These are phyloP conservation scores for Spirogloea muscicola DNA, from an alignment of 139 green algal genomes.

Conservation along the genomic window DNA sequence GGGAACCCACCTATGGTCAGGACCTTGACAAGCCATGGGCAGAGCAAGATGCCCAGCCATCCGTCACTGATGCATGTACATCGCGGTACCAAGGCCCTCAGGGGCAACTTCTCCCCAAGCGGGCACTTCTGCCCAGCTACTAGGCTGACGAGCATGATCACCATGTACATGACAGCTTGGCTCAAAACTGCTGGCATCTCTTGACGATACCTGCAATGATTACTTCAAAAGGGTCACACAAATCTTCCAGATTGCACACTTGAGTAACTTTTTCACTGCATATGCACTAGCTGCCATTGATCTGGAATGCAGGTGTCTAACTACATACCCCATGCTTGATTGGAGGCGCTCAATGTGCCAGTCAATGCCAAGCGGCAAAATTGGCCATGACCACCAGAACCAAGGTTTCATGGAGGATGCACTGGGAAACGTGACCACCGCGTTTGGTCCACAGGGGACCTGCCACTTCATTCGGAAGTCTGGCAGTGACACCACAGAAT, in stretches of 20 bases:
- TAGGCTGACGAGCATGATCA: neutral
- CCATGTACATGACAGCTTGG: neutral
- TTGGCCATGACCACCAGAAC: constrained; percentile 44
- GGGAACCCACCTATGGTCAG: neutral
- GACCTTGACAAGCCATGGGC: neutral
- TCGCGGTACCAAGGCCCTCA: neutral
- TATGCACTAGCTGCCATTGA: neutral
- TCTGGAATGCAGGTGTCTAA: neutral
- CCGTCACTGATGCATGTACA: neutral
- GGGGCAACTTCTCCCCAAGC: no score
- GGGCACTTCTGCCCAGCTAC: no score
- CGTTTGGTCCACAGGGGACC: constrained; percentile 32
- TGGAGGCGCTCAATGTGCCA: constrained; percentile 26
- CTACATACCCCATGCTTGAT: neutral
- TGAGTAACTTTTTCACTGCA: neutral
- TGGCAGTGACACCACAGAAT: neutral
- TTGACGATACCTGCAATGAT: neutral
- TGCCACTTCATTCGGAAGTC: constrained; percentile 22
- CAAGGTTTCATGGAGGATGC: constrained; percentile 36
- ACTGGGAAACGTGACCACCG: constrained; percentile 38
- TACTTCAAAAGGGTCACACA: neutral
- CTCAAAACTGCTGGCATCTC: neutral
- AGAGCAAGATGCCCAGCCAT: neutral
- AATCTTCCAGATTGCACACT: neutral
- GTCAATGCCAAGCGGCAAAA: constrained; percentile 19